Evolutionary conservation across 176 grass and related monocot species (phyloP).

Genomic region (Leersia perrieri): DNA sequence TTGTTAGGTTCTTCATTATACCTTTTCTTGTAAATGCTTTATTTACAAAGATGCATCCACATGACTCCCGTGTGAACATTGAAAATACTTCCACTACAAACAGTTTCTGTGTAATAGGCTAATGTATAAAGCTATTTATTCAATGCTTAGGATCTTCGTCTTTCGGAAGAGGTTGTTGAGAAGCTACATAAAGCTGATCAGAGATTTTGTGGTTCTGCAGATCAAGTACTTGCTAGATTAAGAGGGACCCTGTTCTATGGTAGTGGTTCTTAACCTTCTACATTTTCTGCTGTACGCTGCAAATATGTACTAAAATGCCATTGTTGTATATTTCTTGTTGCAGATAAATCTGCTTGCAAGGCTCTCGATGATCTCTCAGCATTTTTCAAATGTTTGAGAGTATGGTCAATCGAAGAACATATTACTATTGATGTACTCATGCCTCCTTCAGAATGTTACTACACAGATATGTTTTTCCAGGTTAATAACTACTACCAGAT

Average conservation of each 20-base stretch:
- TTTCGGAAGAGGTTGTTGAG: slow-evolving; percentile 91
- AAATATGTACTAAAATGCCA: background rate
- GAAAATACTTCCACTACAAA: background rate
- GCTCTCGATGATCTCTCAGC: slow-evolving; percentile 84
- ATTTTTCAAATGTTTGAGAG: slow-evolving; percentile 76
- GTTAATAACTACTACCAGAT: slow-evolving; percentile 31
- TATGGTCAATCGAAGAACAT: slow-evolving; percentile 65
- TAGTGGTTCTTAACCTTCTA: slow-evolving; percentile 42
- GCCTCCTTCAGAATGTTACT: slow-evolving; percentile 92
- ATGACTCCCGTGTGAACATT: background rate
- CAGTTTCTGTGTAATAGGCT: slow-evolving; percentile 2
- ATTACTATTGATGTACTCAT: slow-evolving; percentile 90
- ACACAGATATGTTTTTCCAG: slow-evolving; percentile 85
- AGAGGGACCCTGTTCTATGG: slow-evolving; percentile 82
- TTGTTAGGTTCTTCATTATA: background rate
- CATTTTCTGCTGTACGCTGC: slow-evolving; percentile 10
- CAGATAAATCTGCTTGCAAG: slow-evolving; percentile 83
- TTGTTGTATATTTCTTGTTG: slow-evolving; percentile 23
- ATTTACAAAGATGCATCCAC: background rate
- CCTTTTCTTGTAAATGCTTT: background rate
- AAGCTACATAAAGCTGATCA: slow-evolving; percentile 90
- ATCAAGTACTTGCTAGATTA: slow-evolving; percentile 89
- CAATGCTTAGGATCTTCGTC: slow-evolving; percentile 65
- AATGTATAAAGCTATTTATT: slow-evolving; percentile 40
- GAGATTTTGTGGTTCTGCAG: slow-evolving; percentile 82